A percentile compares a stretch with the other conserved stretches of the same genome.
Evolutionary conservation across 169 alveolate species (phyloP).

Genomic region (Amoebophrya sp.): DNA sequence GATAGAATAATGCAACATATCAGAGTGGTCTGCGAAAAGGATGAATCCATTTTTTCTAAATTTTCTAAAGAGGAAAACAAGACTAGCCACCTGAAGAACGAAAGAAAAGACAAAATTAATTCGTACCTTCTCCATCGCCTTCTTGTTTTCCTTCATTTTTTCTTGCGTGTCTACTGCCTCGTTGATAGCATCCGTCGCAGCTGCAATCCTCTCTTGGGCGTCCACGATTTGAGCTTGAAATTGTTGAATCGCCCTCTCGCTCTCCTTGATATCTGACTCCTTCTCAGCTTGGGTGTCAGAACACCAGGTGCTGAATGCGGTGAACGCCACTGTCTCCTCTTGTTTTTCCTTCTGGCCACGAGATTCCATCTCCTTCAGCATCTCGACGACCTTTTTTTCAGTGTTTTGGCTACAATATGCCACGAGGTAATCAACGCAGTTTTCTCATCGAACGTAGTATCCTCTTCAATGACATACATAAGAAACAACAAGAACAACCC

Average conservation of each 20-base stretch:
- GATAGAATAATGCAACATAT: too few species aligned
- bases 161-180: slow-evolving; percentile 10
- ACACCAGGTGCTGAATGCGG: slow-evolving; percentile 1
- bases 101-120: too few species aligned
- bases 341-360: slow-evolving; percentile 16
- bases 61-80: too few species aligned
- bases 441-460: not conserved
- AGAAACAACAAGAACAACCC: not conserved
- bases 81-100: too few species aligned
- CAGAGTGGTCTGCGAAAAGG: too few species aligned
- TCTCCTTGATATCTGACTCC: not conserved
- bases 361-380: not conserved
- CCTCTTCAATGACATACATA: not conserved
- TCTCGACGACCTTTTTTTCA: not conserved
- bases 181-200: not conserved
- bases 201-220: not conserved
- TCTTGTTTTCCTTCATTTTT: slow-evolving; percentile 13
- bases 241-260: not conserved
- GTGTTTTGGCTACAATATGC: too few species aligned
- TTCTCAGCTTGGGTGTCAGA: not conserved
- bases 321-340: not conserved
- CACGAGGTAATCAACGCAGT: not conserved
- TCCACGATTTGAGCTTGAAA: slow-evolving; percentile 3
- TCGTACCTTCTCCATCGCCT: slow-evolving; percentile 14
- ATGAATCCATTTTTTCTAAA: too few species aligned